phyloP scores from a whole-genome alignment of 2,329 filamentous ascomycete species.

The Grosmannia huntii region DNA sequence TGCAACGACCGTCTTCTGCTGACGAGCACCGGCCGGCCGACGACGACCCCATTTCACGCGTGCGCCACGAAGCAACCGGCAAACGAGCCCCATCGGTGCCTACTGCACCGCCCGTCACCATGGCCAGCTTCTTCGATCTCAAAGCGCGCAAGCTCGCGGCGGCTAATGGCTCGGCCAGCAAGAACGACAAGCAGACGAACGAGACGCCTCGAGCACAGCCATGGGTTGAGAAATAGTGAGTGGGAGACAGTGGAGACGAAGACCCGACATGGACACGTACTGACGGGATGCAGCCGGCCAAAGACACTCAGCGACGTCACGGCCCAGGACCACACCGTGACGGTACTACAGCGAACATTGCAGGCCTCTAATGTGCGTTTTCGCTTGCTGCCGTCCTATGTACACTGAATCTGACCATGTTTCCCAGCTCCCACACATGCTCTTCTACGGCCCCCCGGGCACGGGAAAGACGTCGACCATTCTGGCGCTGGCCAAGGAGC shows the following conservation, averaged over 20 bases:
- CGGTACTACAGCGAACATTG: constrained; percentile 79
- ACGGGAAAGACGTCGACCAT: constrained; percentile 98
- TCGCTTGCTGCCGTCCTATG: neutral
- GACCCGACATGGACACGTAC: constrained; percentile 2
- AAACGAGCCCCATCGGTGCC: neutral
- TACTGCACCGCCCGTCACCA: constrained; percentile 20
- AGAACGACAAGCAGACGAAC: constrained; percentile 49
- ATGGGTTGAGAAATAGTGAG: constrained; percentile 98
- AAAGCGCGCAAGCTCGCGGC: constrained; percentile 78
- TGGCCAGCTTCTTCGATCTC: constrained; percentile 92
- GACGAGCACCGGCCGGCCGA: neutral
- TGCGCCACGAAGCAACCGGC: neutral
- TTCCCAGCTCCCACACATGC: constrained; percentile 80
- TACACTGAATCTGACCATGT: neutral
- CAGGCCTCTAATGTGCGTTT: constrained; percentile 72
- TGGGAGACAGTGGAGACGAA: constrained; percentile 26
- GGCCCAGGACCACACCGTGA: constrained; percentile 93
- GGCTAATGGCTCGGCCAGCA: constrained; percentile 50
- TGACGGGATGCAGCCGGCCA: constrained; percentile 54
- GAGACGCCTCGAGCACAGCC: constrained; percentile 62
- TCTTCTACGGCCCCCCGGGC: constrained; percentile 95
- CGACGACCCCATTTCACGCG: neutral
- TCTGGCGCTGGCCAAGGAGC: constrained; percentile 89
- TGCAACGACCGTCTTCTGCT: neutral
- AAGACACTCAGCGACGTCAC: constrained; percentile 91